These are phyloP conservation scores for Penicillium silybi DNA, from an alignment of 495 filamentous ascomycete genomes.

Conservation along the genomic window DNA sequence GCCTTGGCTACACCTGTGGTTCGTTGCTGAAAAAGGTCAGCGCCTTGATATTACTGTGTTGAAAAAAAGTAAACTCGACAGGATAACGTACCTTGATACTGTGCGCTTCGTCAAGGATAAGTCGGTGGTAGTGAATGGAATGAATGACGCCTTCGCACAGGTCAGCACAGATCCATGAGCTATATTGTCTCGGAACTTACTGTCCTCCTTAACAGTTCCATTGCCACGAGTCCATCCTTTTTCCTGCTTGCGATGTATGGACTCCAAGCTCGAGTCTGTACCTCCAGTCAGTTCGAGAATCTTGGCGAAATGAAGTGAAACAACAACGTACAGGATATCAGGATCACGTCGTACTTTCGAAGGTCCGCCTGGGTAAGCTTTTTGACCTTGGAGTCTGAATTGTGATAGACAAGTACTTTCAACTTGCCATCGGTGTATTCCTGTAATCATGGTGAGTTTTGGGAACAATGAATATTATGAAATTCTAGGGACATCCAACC, in stretches of 20 bases:
- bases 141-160: constrained; percentile 59
- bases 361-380: constrained; percentile 66
- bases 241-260: constrained; percentile 84
- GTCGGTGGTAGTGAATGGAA: constrained; percentile 78
- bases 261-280: constrained; percentile 79
- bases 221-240: constrained; percentile 83
- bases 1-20: constrained; percentile 88
- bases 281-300: constrained; percentile 14
- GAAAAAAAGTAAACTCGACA: neutral
- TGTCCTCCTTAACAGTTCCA: constrained; percentile 73
- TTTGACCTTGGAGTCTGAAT: constrained; percentile 78
- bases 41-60: neutral
- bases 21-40: constrained; percentile 51
- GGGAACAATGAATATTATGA: neutral
- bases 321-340: constrained; percentile 68
- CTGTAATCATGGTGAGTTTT: constrained; percentile 3
- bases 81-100: constrained; percentile 70
- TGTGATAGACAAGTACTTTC: constrained; percentile 85
- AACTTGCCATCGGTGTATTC: constrained; percentile 87
- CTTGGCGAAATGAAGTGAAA: neutral
- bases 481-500: constrained; percentile 17
- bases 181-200: constrained; percentile 28
- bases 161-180: neutral
- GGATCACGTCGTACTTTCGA: constrained; percentile 81
- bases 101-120: constrained; percentile 95